Percentiles rank a stretch among this genome's conserved stretches.
Evolutionary conservation across 495 filamentous ascomycete species (phyloP).

Genomic region (Penicillium maclennaniae): DNA sequence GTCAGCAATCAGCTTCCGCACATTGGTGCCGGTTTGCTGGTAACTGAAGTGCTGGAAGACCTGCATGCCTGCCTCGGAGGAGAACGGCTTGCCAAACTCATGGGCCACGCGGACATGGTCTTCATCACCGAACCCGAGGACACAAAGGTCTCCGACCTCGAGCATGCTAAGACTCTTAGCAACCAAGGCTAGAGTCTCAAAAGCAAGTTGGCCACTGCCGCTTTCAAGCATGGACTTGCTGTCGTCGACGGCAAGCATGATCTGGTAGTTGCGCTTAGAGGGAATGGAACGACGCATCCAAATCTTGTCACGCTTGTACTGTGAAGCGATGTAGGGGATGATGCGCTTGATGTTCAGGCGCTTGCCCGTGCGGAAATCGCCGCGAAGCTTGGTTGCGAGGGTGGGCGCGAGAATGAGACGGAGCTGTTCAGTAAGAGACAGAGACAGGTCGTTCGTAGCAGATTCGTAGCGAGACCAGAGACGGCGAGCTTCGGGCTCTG

Average conservation of each 20-base stretch:
- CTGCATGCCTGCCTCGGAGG: constrained; percentile 73
- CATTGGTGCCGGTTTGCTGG: constrained; percentile 77
- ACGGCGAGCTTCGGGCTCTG: constrained; percentile 60
- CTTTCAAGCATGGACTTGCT: constrained; percentile 86
- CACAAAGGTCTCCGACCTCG: constrained; percentile 84
- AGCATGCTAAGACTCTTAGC: constrained; percentile 81
- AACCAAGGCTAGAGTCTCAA: constrained; percentile 89
- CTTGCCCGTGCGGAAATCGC: constrained; percentile 96
- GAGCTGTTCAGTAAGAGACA: constrained; percentile 85
- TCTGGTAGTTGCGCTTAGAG: constrained; percentile 90
- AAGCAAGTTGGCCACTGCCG: constrained; percentile 65
- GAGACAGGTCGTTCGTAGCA: constrained; percentile 78
- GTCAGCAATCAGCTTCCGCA: constrained; percentile 68
- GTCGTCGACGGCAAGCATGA: constrained; percentile 96
- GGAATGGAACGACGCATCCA: constrained; percentile 95
- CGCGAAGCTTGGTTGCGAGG: constrained; percentile 90
- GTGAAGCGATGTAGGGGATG: constrained; percentile 95
- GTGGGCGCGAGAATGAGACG: constrained; percentile 93
- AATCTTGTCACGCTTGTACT: constrained; percentile 99
- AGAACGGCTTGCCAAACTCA: constrained; percentile 79
- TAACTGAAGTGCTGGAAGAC: constrained; percentile 86
- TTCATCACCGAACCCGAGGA: constrained; percentile 76
- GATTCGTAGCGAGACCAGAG: constrained; percentile 85
- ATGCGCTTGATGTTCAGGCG: constrained; percentile 98
- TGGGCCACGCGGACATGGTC: constrained; percentile 83